Evolutionary conservation across 2,329 filamentous ascomycete species (phyloP).

Genomic region (Trichoderma sp.): DNA sequence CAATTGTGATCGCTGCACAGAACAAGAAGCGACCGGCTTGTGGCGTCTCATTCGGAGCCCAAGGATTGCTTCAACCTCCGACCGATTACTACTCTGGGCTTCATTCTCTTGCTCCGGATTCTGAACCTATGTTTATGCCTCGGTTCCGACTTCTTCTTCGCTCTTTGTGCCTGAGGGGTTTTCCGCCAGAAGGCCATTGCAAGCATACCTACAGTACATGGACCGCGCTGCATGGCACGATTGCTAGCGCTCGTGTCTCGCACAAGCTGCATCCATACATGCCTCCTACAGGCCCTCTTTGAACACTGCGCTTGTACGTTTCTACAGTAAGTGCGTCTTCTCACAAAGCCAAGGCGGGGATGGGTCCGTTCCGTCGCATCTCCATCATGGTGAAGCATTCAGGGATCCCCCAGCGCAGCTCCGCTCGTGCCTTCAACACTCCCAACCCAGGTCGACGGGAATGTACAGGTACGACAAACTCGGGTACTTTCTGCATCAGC

Average conservation of each 20-base stretch:
- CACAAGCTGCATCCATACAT: slow-evolving; percentile 4
- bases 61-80: not conserved
- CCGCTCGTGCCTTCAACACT: slow-evolving; percentile 17
- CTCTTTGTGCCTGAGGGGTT: slow-evolving; percentile 7
- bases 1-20: slow-evolving; percentile 14
- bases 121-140: not conserved
- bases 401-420: slow-evolving; percentile 23
- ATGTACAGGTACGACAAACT: not conserved
- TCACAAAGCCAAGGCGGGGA: slow-evolving; percentile 18
- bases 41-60: slow-evolving; percentile 10
- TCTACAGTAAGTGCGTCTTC: too few species aligned
- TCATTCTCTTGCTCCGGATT: not conserved
- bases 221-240: slow-evolving; percentile 12
- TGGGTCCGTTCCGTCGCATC: slow-evolving; percentile 13
- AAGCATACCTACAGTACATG: too few species aligned
- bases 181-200: not conserved
- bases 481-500: not conserved
- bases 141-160: not conserved
- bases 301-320: too few species aligned
- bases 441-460: slow-evolving; percentile 22
- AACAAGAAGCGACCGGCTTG: slow-evolving; percentile 11
- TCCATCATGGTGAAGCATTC: slow-evolving; percentile 24
- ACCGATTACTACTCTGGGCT: slow-evolving; percentile 1
- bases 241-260: slow-evolving; percentile 23
- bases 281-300: too few species aligned